Evolutionary conservation across 441 rosid genomes (phyloP).

Genomic region (Gossypium schwendimanii): DNA sequence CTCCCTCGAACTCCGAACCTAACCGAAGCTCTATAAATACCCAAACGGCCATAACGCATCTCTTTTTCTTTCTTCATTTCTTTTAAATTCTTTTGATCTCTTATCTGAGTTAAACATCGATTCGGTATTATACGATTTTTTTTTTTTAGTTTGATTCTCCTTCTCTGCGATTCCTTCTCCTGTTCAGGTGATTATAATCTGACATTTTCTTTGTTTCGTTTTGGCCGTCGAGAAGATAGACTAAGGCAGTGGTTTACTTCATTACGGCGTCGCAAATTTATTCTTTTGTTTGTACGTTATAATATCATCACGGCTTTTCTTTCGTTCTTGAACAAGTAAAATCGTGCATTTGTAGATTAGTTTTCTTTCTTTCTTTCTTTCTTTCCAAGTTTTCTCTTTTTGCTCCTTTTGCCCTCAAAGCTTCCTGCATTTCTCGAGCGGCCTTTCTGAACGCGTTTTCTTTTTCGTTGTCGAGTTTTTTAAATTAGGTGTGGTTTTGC

Average conservation of each 20-base stretch:
- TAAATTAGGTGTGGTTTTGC: slow-evolving; percentile 9
- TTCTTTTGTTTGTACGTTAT: background rate
- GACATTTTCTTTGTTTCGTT: background rate
- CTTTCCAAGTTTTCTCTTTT: background rate
- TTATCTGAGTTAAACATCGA: slow-evolving; percentile 10
- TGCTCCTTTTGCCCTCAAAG: background rate
- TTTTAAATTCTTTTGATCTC: too few relatives aligned
- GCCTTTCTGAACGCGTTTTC: slow-evolving; percentile 4
- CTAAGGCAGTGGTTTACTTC: background rate
- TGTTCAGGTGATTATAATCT: slow-evolving; percentile 1
- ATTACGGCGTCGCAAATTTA: background rate
- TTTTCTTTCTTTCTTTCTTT: background rate
- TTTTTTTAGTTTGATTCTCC: slow-evolving; percentile 24
- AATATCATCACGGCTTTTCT: background rate
- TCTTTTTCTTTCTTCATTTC: background rate
- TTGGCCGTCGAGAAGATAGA: slow-evolving; percentile 25
- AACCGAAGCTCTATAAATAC: slow-evolving; percentile 26
- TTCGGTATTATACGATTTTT: slow-evolving; percentile 10
- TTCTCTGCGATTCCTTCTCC: slow-evolving; percentile 23
- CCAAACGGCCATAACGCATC: background rate
- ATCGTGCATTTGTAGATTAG: slow-evolving; percentile 2
- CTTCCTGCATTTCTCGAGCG: slow-evolving; percentile 16
- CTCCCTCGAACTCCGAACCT: slow-evolving; percentile 4
- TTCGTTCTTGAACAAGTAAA: background rate
- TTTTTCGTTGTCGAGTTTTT: background rate